A percentile compares a stretch with the other conserved stretches of the same genome.
Evolutionary conservation across 805 yeast species (phyloP).

Genomic region (Suhomyces tanzawaensis): DNA sequence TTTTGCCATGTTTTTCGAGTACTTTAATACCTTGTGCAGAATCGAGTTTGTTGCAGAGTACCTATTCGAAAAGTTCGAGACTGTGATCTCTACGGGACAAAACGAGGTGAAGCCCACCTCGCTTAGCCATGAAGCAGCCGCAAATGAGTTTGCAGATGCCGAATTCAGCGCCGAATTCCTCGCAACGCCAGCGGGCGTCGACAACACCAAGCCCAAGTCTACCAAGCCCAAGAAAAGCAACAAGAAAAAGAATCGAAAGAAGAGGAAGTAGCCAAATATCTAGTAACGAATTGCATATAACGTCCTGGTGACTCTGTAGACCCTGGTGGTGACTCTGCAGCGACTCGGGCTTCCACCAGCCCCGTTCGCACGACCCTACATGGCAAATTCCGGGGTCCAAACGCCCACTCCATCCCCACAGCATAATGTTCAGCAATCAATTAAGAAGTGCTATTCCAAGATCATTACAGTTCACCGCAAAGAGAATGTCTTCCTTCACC

Average conservation of each 20-base stretch:
- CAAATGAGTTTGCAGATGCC: neutral
- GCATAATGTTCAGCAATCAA: neutral
- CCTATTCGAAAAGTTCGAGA: slow-evolving; percentile 25
- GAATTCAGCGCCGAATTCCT: slow-evolving; percentile 32
- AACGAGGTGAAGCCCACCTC: slow-evolving; percentile 8
- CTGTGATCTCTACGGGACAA: slow-evolving; percentile 12
- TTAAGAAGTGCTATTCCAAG: neutral
- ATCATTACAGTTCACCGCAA: neutral
- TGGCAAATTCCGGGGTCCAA: too few relatives aligned
- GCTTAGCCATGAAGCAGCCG: too few relatives aligned
- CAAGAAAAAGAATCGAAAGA: slow-evolving; percentile 29
- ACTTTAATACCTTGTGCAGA: slow-evolving; percentile 32
- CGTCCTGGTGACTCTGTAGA: too few relatives aligned
- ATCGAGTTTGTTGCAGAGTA: slow-evolving; percentile 28
- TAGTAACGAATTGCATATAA: too few relatives aligned
- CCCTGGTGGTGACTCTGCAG: too few relatives aligned
- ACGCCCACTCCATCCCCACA: too few relatives aligned
- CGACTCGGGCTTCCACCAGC: too few relatives aligned
- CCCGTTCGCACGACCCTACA: too few relatives aligned
- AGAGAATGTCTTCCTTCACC: slow-evolving; percentile 27
- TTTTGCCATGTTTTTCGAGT: slow-evolving; percentile 23
- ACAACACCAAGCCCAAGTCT: slow-evolving; percentile 13
- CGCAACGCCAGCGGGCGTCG: too few relatives aligned
- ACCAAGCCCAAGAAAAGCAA: slow-evolving; percentile 22
- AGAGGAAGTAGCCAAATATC: slow-evolving; percentile 11